These are phyloP conservation scores for Boletus rufocinnamomeus DNA, from an alignment of 768 basidiomycete genomes.

Conservation along the genomic window DNA sequence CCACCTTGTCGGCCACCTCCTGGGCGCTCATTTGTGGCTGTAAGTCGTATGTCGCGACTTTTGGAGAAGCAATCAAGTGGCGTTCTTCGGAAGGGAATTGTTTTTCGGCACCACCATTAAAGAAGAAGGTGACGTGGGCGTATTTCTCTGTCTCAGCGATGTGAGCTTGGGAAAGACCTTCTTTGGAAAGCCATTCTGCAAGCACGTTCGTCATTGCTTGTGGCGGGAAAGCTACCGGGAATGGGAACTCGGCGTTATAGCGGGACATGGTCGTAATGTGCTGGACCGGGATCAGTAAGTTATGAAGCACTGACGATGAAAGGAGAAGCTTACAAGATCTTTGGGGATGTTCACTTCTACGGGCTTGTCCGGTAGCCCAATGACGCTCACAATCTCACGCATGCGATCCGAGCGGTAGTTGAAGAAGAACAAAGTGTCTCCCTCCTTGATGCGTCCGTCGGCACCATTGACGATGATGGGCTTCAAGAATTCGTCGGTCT, in stretches of 20 bases:
- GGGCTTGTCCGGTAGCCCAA: slow-evolving; percentile 82
- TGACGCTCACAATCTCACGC: slow-evolving; percentile 83
- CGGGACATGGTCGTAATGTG: slow-evolving; percentile 91
- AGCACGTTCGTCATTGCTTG: slow-evolving; percentile 93
- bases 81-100: slow-evolving; percentile 84
- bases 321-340: slow-evolving; percentile 58
- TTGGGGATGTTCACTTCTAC: slow-evolving; percentile 82
- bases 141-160: slow-evolving; percentile 99
- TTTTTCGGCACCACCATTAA: slow-evolving; percentile 95
- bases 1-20: slow-evolving; percentile 89
- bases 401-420: slow-evolving; percentile 97
- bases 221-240: slow-evolving; percentile 91
- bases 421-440: slow-evolving; percentile 92
- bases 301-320: background rate
- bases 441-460: slow-evolving; percentile 79
- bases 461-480: slow-evolving; percentile 87
- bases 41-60: slow-evolving; percentile 93
- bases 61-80: slow-evolving; percentile 88
- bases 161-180: slow-evolving; percentile 84
- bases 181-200: slow-evolving; percentile 83
- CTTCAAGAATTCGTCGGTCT: slow-evolving; percentile 95
- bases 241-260: slow-evolving; percentile 91
- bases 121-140: slow-evolving; percentile 97
- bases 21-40: slow-evolving; percentile 89
- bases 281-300: slow-evolving; percentile 36